Conservation (phyloP, 2,329 filamentous ascomycete genomes). For the Trichophyton benhamiae region DNA sequence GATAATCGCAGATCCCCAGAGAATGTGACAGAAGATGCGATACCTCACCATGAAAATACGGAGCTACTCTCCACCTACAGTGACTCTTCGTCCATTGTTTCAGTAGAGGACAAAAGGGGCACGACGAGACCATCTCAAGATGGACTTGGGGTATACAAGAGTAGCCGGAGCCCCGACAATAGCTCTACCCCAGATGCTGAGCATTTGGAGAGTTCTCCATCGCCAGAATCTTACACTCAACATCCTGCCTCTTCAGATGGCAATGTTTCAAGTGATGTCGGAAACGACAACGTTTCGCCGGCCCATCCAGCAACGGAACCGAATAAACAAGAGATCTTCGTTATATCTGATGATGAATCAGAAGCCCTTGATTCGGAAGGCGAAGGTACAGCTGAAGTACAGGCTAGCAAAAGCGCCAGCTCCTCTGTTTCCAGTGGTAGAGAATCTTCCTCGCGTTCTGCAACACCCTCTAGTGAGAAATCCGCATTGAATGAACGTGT, state of each 20-base stretch:
- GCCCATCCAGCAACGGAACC: not conserved
- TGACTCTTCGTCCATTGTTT: not conserved
- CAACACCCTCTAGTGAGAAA: not conserved
- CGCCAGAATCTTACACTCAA: not conserved
- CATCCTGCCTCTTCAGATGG: not conserved
- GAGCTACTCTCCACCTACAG: not conserved
- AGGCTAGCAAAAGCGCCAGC: not conserved
- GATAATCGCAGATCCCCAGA: not conserved
- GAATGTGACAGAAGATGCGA: not conserved
- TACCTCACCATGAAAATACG: not conserved
- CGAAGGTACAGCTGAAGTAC: not conserved
- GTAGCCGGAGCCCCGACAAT: not conserved
- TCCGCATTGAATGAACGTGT: not conserved
- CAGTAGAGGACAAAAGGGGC: too few relatives aligned
- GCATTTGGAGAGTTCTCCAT: not conserved
- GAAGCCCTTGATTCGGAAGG: not conserved
- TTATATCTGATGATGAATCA: not conserved
- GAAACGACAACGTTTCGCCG: not conserved
- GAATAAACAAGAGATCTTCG: not conserved
- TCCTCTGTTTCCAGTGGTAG: not conserved
- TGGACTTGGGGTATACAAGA: not conserved
- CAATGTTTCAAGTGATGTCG: not conserved
- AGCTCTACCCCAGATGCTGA: not conserved
- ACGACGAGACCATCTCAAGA: not conserved
- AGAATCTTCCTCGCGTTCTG: not conserved